phyloP scores from a whole-genome alignment of 179 eudicot species.

The Spergularia azorica region DNA sequence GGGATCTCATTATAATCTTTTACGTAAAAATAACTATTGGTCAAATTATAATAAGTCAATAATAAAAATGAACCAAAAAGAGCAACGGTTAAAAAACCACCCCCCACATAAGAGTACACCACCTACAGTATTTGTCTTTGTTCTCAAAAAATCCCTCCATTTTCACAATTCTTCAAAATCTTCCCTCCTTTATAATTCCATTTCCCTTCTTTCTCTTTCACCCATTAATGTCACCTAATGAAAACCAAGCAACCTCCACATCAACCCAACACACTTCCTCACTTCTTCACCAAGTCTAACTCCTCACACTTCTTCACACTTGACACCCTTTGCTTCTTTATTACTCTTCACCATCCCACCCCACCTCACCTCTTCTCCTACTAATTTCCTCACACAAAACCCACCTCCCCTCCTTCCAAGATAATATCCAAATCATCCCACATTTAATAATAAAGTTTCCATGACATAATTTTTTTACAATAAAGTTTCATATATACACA shows the following conservation, averaged over 20 bases:
- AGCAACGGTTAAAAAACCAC: too few relatives aligned
- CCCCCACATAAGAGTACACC: too few relatives aligned
- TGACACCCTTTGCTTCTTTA: slow-evolving; percentile 5
- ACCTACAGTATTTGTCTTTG: neutral
- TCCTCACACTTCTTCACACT: slow-evolving; percentile 1
- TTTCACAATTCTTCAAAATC: slow-evolving; percentile 6
- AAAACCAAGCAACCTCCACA: slow-evolving; percentile 24
- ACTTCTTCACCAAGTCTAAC: slow-evolving; percentile 13
- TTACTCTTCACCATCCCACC: neutral
- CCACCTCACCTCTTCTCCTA: neutral
- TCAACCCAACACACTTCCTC: slow-evolving; percentile 10
- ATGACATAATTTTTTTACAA: too few relatives aligned
- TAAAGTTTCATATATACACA: too few relatives aligned
- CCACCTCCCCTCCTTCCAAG: neutral
- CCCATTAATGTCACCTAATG: slow-evolving; percentile 39
- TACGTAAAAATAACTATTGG: too few relatives aligned
- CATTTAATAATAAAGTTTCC: neutral
- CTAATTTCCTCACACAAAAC: slow-evolving; percentile 15
- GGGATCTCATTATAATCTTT: too few relatives aligned
- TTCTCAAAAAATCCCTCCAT: slow-evolving; percentile 14
- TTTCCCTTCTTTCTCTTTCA: slow-evolving; percentile 1
- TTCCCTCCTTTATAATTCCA: neutral
- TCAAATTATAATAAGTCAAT: too few relatives aligned
- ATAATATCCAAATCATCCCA: neutral
- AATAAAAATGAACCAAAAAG: too few relatives aligned